Percentiles rank a stretch among this genome's conserved stretches.
Evolutionary conservation across 371 early-diverging fungal genomes (phyloP).

Genomic region (Mycotypha africana): DNA sequence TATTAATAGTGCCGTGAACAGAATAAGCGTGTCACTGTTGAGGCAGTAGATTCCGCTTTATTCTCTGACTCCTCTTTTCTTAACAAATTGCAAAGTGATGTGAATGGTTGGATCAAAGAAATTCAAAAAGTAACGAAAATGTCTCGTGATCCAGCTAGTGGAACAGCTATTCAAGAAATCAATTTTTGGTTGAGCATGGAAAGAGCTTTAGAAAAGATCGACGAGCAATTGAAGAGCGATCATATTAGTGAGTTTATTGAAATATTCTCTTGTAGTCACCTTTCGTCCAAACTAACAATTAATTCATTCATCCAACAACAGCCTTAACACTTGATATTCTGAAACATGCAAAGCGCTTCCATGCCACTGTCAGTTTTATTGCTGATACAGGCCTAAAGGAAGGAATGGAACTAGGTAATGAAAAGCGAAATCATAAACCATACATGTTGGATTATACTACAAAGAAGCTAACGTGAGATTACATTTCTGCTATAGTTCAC

Average conservation of each 20-base stretch:
- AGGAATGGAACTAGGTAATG: slow-evolving; percentile 72
- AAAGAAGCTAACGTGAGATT: no score
- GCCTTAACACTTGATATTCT: slow-evolving; percentile 90
- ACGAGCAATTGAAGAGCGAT: slow-evolving; percentile 91
- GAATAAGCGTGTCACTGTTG: slow-evolving; percentile 63
- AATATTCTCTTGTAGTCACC: no score
- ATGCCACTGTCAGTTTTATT: slow-evolving; percentile 94
- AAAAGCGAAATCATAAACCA: no score
- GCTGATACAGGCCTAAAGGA: slow-evolving; percentile 98
- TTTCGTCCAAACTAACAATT: no score
- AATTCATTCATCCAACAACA: slow-evolving; percentile 8
- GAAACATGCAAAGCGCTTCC: slow-evolving; percentile 96
- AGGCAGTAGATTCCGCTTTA: slow-evolving; percentile 62
- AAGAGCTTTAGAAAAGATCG: slow-evolving; percentile 86
- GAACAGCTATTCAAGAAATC: slow-evolving; percentile 95
- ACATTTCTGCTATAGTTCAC: slow-evolving; percentile 49
- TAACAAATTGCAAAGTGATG: slow-evolving; percentile 91
- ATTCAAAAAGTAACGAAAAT: slow-evolving; percentile 98
- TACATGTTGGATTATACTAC: no score
- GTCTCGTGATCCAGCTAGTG: slow-evolving; percentile 87
- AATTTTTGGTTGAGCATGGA: slow-evolving; percentile 99
- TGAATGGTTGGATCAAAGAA: slow-evolving; percentile 98
- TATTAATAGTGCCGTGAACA: slow-evolving; percentile 53
- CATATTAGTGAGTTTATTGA: slow-evolving; percentile 57
- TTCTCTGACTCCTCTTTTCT: slow-evolving; percentile 82